Evolutionary conservation across 1,284 basidiomycete species (phyloP), one percentile per base, ranked within the genome.

Genomic region (Cutaneotrichosporon cavernicola): DNA sequence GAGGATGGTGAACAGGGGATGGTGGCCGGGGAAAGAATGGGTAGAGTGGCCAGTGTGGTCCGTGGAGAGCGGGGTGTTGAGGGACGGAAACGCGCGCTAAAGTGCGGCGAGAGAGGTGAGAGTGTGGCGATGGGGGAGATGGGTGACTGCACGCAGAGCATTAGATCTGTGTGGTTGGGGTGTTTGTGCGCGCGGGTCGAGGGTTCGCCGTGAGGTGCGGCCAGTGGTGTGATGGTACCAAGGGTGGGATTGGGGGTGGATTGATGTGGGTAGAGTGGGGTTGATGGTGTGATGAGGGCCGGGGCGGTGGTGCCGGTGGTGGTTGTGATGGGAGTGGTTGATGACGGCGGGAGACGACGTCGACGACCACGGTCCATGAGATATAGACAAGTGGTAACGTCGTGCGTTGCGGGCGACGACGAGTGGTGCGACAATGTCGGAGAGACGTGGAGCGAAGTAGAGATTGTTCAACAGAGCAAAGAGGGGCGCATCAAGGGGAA

Each of bases 81-180:
- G 5, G 30, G 16, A 18, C 26, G 56, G n/a, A 58, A 31, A 18
- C 30, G 40, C 21, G 56, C 40, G 56, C 55, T 26, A 38, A 34
- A 31, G 40, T 38, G 30, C 30, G 56, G 56, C 22, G 56, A 58
- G 21, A 26, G 56, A 16, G 55, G 36, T 56, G 56, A 47, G 43
- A 58, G 43, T 18, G 43, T 47, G 34, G 53, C 34, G 18, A 57
- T 14, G 38, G 56, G 56, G 26, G 56, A 46, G 43, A 49, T 31
- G 56, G 56, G 56, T 16, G 43, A 26, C 30, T 47, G 46, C 18
- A 58, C 56, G 56, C 56, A 58, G 56, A 58, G 56, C 56, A 58
- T 58, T 34, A 58, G 56, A 47, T 47, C 56, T 58, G 56, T 58
- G 38, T 18, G 47, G 56, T 51, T 31, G 22, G 22, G 18, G 43